Conservation (phyloP, 495 filamentous ascomycete genomes). For the Acidomyces sp. region DNA sequence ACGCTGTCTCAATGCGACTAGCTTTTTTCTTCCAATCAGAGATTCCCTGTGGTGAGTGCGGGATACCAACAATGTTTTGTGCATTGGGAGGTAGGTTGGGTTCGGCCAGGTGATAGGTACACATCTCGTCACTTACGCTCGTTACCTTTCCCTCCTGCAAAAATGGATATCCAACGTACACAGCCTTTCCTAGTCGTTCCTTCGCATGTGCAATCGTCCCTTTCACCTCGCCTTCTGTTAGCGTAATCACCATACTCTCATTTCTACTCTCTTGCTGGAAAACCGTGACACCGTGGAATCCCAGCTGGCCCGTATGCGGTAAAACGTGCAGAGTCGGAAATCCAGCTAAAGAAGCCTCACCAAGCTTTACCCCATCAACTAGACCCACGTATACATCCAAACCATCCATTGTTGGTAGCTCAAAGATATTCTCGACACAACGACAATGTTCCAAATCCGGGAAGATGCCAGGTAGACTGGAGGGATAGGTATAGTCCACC, state of each 20-base stretch:
- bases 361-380: slow-evolving; percentile 75
- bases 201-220: slow-evolving; percentile 61
- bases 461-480: slow-evolving; percentile 79
- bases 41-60: slow-evolving; percentile 68
- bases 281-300: slow-evolving; percentile 86
- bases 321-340: slow-evolving; percentile 83
- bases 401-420: slow-evolving; percentile 83
- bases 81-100: slow-evolving; percentile 35
- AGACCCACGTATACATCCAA: slow-evolving; percentile 74
- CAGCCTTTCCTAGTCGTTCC: slow-evolving; percentile 64
- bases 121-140: slow-evolving; percentile 84
- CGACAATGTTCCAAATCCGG: slow-evolving; percentile 76
- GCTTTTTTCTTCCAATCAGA: slow-evolving; percentile 74
- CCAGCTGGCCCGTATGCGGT: slow-evolving; percentile 63
- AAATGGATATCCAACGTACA: slow-evolving; percentile 92
- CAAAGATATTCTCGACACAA: slow-evolving; percentile 90
- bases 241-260: slow-evolving; percentile 85
- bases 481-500: slow-evolving; percentile 66
- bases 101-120: slow-evolving; percentile 48
- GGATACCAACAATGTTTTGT: slow-evolving; percentile 45
- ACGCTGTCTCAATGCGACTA: slow-evolving; percentile 64
- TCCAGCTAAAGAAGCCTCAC: slow-evolving; percentile 67
- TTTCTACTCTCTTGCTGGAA: slow-evolving; percentile 96
- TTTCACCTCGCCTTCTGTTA: slow-evolving; percentile 58
- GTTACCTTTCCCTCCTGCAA: slow-evolving; percentile 84